Conservation (phyloP, 768 basidiomycete species). For the Tylopilus sp. region DNA sequence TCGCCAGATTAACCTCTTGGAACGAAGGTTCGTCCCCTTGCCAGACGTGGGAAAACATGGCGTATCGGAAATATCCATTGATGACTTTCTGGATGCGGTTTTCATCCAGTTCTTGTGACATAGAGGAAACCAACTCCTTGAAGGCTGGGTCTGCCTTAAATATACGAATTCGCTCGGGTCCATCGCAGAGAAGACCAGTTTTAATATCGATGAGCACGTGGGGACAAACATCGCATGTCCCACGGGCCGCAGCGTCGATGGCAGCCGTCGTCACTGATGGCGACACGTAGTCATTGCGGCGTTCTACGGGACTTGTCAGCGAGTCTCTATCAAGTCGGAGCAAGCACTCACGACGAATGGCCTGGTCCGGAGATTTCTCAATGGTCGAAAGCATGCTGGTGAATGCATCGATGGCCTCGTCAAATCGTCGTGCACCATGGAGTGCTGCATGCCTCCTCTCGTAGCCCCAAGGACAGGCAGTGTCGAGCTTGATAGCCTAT, state of each 20-base stretch:
- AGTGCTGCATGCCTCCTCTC: background rate
- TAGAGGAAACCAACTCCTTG: background rate
- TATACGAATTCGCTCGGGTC: background rate
- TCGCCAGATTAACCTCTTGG: background rate
- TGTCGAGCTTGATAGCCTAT: background rate
- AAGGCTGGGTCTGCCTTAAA: background rate
- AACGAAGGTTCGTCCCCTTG: background rate
- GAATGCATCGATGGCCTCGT: background rate
- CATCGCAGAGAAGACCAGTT: background rate
- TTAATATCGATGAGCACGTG: background rate
- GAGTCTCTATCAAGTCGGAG: no score
- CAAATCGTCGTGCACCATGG: background rate
- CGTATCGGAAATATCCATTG: conserved; percentile 10
- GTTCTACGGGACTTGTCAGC: background rate
- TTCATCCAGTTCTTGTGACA: background rate
- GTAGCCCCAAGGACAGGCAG: background rate
- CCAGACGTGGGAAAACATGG: conserved; percentile 15
- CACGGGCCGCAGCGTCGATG: background rate
- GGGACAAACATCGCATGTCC: background rate
- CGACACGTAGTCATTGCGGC: conserved; percentile 1
- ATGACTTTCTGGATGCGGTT: background rate
- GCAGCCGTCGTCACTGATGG: background rate
- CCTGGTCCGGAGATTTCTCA: background rate
- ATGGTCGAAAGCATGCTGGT: background rate
- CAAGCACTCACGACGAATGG: background rate